These are phyloP conservation scores for Volvox reticuliferus DNA, from an alignment of 139 green algal genomes.

Conservation along the genomic window DNA sequence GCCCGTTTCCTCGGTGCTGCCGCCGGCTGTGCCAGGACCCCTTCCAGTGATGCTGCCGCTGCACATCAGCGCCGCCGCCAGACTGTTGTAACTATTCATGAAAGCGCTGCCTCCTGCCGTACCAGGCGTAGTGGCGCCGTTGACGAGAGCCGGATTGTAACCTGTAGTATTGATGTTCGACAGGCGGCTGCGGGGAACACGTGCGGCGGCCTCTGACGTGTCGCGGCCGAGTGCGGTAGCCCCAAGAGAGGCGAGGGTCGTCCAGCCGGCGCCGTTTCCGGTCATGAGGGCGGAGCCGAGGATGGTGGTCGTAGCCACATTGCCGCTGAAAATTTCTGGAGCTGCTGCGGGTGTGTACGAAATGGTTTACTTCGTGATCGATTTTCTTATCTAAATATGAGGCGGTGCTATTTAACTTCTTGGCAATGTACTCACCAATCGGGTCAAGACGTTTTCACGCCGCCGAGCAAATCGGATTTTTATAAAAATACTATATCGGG, in stretches of 20 bases:
- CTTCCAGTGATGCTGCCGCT: background rate
- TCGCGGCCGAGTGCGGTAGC: background rate
- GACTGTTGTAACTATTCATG: background rate
- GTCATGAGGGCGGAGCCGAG: background rate
- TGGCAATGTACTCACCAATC: too few species aligned
- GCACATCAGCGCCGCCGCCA: background rate
- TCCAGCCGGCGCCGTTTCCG: background rate
- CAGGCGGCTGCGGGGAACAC: slow-evolving; percentile 4
- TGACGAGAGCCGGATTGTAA: background rate
- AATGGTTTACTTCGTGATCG: too few species aligned
- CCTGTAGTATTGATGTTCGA: background rate
- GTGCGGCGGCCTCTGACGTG: background rate
- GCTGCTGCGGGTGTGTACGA: background rate
- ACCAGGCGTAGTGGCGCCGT: background rate
- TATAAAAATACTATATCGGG: too few species aligned
- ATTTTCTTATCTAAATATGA: too few species aligned
- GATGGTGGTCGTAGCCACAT: too few species aligned
- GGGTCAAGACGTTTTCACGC: too few species aligned
- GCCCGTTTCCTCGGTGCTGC: background rate
- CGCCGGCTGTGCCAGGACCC: background rate
- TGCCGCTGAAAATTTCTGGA: background rate
- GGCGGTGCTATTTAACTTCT: too few species aligned
- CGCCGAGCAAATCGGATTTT: too few species aligned
- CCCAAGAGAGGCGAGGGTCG: background rate
- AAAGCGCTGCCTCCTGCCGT: background rate